Evolutionary conservation across 2,329 filamentous ascomycete species (phyloP).

Genomic region (Alternaria alternata): DNA sequence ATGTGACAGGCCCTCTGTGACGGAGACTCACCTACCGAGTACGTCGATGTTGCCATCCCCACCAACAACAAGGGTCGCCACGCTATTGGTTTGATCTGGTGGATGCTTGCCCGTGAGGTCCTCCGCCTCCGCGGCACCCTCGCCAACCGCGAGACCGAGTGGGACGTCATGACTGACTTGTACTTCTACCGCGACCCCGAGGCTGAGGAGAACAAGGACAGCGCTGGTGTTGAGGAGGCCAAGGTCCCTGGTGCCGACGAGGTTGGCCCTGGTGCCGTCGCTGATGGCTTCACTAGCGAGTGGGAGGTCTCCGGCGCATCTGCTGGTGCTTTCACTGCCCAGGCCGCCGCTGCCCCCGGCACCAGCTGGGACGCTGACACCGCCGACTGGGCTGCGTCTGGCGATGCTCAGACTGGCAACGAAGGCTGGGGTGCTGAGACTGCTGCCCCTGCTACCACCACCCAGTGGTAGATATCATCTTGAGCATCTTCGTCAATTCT

Average conservation of each 20-base stretch:
- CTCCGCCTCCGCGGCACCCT: constrained; percentile 98
- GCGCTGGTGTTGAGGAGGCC: constrained; percentile 78
- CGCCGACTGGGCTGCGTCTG: constrained; percentile 73
- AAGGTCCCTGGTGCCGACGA: constrained; percentile 88
- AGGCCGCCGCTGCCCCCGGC: constrained; percentile 67
- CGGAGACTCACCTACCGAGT: constrained; percentile 99
- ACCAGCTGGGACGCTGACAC: constrained; percentile 71
- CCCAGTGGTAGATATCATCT: constrained; percentile 55
- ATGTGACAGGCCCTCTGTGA: constrained; percentile 80
- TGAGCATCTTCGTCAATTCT: constrained; percentile 23
- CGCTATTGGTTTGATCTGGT: constrained; percentile 98
- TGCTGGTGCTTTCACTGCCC: constrained; percentile 68
- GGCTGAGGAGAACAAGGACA: constrained; percentile 98
- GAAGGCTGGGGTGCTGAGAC: constrained; percentile 61
- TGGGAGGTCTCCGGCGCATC: constrained; percentile 79
- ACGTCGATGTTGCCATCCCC: constrained; percentile 99
- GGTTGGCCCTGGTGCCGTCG: constrained; percentile 79
- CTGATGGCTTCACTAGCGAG: constrained; percentile 80
- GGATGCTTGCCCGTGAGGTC: constrained; percentile 99
- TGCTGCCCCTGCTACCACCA: constrained; percentile 44
- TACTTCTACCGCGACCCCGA: constrained; percentile 99
- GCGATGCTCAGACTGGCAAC: constrained; percentile 55
- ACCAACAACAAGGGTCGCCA: constrained; percentile 99
- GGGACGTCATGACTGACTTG: constrained; percentile 99
- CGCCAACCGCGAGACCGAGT: constrained; percentile 92